phyloP scores from a whole-genome alignment of 352 stramenopile species.

The Pythium sp. region DNA sequence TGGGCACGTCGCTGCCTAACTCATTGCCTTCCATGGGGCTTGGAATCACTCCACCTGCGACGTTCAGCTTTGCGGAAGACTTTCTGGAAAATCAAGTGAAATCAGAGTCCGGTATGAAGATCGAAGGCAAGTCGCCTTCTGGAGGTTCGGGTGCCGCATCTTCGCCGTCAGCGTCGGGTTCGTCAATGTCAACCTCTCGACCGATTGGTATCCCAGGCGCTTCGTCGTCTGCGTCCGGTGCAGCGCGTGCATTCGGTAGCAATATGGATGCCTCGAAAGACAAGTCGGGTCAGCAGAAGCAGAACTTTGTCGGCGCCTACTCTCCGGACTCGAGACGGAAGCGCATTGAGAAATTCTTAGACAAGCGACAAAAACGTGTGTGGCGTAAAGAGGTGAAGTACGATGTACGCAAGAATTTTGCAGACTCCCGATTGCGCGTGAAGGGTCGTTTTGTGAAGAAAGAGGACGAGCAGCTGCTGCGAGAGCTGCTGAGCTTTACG shows the following conservation, averaged over 20 bases:
- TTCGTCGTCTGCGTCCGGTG: constrained; percentile 25
- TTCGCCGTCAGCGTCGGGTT: constrained; percentile 21
- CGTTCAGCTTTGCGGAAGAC: constrained; percentile 85
- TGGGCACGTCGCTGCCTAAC: constrained; percentile 81
- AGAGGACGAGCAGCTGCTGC: constrained; percentile 92
- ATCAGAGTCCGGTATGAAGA: constrained; percentile 38
- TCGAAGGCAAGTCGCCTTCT: constrained; percentile 30
- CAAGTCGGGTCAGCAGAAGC: constrained; percentile 57
- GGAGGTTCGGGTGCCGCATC: constrained; percentile 7
- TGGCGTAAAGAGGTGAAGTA: constrained; percentile 97
- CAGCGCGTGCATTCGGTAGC: constrained; percentile 36
- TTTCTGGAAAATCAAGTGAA: constrained; percentile 82
- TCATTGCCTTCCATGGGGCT: constrained; percentile 86
- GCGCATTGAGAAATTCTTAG: constrained; percentile 92
- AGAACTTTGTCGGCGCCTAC: constrained; percentile 93
- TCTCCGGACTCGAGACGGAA: constrained; percentile 92
- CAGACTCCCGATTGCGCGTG: constrained; percentile 94
- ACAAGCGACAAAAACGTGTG: constrained; percentile 95
- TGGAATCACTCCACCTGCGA: constrained; percentile 76
- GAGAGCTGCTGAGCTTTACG: constrained; percentile 82
- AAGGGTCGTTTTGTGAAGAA: constrained; percentile 98
- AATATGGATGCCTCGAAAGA: constrained; percentile 39
- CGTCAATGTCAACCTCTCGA: constrained; percentile 59
- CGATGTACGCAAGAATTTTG: constrained; percentile 98
- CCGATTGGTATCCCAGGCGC: constrained; percentile 81